Base-by-base conservation (phyloP, 768 basidiomycete species). In the Psilocybe cubensis region DNA sequence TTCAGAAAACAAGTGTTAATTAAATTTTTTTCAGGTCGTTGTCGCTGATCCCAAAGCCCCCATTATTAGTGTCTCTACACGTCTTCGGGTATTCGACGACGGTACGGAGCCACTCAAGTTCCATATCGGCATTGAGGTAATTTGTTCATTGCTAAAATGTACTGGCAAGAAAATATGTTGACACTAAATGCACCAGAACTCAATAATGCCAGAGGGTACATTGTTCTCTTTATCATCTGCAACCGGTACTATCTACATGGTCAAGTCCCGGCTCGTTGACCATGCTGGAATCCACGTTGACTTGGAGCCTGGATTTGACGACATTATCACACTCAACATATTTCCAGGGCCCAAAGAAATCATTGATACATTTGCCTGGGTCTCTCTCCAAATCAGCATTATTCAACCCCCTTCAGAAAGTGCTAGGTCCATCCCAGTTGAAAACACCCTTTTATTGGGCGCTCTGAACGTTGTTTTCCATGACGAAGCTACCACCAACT, bases 401-500 rank as follows among this genome's bases (percentile, higher is more conserved):
- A 28, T 48, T 18, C 27, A 29, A 1, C 46, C 46, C 8, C 46
- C 28, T n/a, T 10, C 24, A 17, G 28, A n/a, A 17, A n/a, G 0
- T 6, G 14, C 46, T 7, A 28, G 46, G 5, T 11, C 7, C 9
- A n/a, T 48, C 5, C 46, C 46, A 7, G 31, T 48, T 28, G 31
- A 28, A 8, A 24, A 12, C 27, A 28, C 31, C 18, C 25, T n/a
- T 17, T n/a, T 48, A 12, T 28, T 48, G 8, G 46, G 46, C 17
- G 46, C 46, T 4, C 46, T 29, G 27, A 48, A 48, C 28, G 31
- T 48, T 21, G 46, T 48, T n/a, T 48, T 48, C 46, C 46, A 48
- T n/a, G 46, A 48, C 20, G 46, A 48, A 25, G 46, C 46, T 4
- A 48, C 46, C 5, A 48, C 46, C 8, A 48, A 48, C 28, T 31